Evolutionary conservation across 2,329 filamentous ascomycete genomes (phyloP), one percentile per base, ranked within the genome.

Genomic region (Chaetoscypha palmicola): DNA sequence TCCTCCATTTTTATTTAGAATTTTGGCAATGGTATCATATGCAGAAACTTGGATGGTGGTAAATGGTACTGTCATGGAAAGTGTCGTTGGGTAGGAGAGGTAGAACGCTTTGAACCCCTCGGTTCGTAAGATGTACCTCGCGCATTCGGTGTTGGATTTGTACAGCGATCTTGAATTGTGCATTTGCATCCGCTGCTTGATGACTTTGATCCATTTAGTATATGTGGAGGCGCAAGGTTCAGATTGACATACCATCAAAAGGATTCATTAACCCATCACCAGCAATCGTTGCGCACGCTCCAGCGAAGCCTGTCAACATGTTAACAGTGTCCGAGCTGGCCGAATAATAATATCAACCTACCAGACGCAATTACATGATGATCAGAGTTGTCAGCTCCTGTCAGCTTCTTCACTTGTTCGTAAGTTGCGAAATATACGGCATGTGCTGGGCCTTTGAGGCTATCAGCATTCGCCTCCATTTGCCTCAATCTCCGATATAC

Each of bases 221-320:
- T n/a, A n/a, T n/a, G n/a, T n/a, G n/a, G n/a, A n/a, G n/a, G n/a
- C n/a, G n/a, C n/a, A n/a, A n/a, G n/a, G n/a, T n/a, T n/a, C n/a
- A n/a, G n/a, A n/a, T n/a, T n/a, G n/a, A n/a, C 21, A 31, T 76
- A 95, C 89, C 89, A 69, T 98, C 92, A 64, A 98, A 98, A 17
- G 92, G 92, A 63, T 97, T 98, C 92, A 98, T 98, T 54, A 98
- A 79, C 43, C 92, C 92, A 71, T 98, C 92, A 64, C 90, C 96
- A 26, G 91, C 87, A 64, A 97, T 96, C 5, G 92, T 97, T 53
- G 92, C 92, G 58, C 86, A 86, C 48, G 92, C 91, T 67, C 92
- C 92, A 62, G 89, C 95, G 51, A 88, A 83, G 50, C 88, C 92
- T 95, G 62, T 46, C 46, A 38, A 43, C 20, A 48, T 33, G 60